phyloP scores from a whole-genome alignment of 495 filamentous ascomycete genomes.

The Collariella sp. region DNA sequence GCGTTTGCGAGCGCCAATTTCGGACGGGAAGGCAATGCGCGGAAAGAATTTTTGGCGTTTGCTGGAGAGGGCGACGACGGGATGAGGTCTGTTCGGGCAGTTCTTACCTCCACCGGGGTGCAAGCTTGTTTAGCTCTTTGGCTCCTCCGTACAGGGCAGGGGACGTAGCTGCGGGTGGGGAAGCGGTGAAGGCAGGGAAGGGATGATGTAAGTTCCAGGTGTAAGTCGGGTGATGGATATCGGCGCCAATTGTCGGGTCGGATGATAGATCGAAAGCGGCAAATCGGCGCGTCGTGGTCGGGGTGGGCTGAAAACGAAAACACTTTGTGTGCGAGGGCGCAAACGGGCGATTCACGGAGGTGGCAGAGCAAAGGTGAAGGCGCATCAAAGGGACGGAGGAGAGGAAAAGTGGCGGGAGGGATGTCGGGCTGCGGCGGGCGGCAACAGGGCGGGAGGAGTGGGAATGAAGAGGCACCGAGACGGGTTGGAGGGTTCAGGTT shows the following conservation, averaged over 20 bases:
- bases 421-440: conserved; percentile 2
- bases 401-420: not conserved
- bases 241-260: conserved; percentile 4
- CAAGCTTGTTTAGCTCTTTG: conserved; percentile 20
- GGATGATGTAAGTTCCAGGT: not conserved
- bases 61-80: not conserved
- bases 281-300: not conserved
- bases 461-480: conserved; percentile 10
- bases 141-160: conserved; percentile 11
- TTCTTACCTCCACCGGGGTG: conserved; percentile 18
- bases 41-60: not conserved
- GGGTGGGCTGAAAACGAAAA: not conserved
- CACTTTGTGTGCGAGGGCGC: conserved; percentile 1
- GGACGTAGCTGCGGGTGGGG: conserved; percentile 16
- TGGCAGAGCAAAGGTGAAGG: not conserved
- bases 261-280: not conserved
- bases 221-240: not conserved
- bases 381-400: not conserved
- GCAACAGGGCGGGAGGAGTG: conserved; percentile 2
- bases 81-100: not conserved
- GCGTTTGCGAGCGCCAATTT: not conserved
- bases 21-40: too few species aligned
- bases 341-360: not conserved
- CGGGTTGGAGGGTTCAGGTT: conserved; percentile 9
- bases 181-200: conserved; percentile 8